Base-by-base conservation (phyloP, 1,284 basidiomycete genomes). In the Hemileia vastatrix region DNA sequence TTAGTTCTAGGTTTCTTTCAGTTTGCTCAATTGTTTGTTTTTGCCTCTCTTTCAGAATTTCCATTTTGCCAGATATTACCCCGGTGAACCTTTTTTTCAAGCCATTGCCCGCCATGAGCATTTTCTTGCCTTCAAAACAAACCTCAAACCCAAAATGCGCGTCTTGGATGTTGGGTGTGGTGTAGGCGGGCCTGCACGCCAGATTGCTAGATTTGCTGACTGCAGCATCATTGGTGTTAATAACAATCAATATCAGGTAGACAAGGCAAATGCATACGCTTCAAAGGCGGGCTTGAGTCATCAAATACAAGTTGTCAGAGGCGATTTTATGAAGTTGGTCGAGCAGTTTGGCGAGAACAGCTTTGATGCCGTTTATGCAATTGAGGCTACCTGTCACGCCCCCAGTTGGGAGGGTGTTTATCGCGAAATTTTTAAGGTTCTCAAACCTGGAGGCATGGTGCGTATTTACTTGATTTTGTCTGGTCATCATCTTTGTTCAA, bases 131-230 rank as follows among this genome's bases (percentile, higher is more conserved):
- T 80, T 85, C 4, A 83, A 89, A 74, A 91, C 94, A 84, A 76
- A 78, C 54, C 79, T 92, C 67, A 84, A 84, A 64, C 86, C 90
- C 4, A 89, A 90, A 47, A 95, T 95, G 92, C 84, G 86, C 51
- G 93, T 99, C 32, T 86, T 99, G 65, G 94, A 99, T 76, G 93
- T 98, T 65, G 94, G 94, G 1, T 98, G 95, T 76, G 94, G 94
- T 76, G 89, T 98, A 61, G 95, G 95, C 66, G 94, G 95, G 0
- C 94, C 94, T 32, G 94, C 94, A 2, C 84, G 94, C 50, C 90
- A 94, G 78, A 98, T 98, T 71, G 88, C 91, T 2, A 83, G 84
- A 59, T 97, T 98, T 80, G 80, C 89, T 15, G 93, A 93, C 76
- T 87, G 83, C 59, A 81, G 86, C 67, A 86, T 98, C 69, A 81